Conservation (phyloP, 805 yeast genomes). For the Zygosaccharomyces kombuchaensis region DNA sequence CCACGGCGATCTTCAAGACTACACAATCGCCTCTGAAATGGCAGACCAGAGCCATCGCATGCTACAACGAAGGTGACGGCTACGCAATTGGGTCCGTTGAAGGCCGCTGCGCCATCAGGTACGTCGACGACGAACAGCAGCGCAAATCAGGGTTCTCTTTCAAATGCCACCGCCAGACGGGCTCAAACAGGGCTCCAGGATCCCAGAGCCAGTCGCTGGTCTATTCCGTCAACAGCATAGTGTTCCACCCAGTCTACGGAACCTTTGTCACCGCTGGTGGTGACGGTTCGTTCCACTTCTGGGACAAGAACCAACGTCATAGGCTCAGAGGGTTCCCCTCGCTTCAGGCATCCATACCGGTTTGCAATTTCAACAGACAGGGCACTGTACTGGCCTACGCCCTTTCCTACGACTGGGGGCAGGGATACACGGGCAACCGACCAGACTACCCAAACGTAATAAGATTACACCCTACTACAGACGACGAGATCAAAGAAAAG, state of each 20-base stretch:
- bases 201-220: slow-evolving; percentile 58
- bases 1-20: slow-evolving; percentile 74
- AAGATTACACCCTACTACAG: slow-evolving; percentile 78
- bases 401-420: slow-evolving; percentile 91
- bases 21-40: slow-evolving; percentile 74
- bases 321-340: slow-evolving; percentile 77
- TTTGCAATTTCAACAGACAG: slow-evolving; percentile 72
- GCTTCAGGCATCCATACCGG: slow-evolving; percentile 63
- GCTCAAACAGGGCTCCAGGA: slow-evolving; percentile 43
- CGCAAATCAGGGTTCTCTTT: slow-evolving; percentile 75
- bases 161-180: slow-evolving; percentile 81
- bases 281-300: slow-evolving; percentile 88
- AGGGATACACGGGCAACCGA: slow-evolving; percentile 75
- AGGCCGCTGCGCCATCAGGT: slow-evolving; percentile 93
- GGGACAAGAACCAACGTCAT: slow-evolving; percentile 93
- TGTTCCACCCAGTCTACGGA: slow-evolving; percentile 85
- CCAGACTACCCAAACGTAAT: slow-evolving; percentile 71
- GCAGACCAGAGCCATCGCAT: slow-evolving; percentile 79
- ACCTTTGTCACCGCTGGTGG: slow-evolving; percentile 92
- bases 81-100: slow-evolving; percentile 91
- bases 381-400: slow-evolving; percentile 91
- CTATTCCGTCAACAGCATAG: slow-evolving; percentile 73
- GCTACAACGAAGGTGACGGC: slow-evolving; percentile 90
- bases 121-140: slow-evolving; percentile 78
- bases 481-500: slow-evolving; percentile 70